These are phyloP conservation scores for Xylaria venustula DNA, from an alignment of 495 filamentous ascomycete genomes.

Conservation along the genomic window DNA sequence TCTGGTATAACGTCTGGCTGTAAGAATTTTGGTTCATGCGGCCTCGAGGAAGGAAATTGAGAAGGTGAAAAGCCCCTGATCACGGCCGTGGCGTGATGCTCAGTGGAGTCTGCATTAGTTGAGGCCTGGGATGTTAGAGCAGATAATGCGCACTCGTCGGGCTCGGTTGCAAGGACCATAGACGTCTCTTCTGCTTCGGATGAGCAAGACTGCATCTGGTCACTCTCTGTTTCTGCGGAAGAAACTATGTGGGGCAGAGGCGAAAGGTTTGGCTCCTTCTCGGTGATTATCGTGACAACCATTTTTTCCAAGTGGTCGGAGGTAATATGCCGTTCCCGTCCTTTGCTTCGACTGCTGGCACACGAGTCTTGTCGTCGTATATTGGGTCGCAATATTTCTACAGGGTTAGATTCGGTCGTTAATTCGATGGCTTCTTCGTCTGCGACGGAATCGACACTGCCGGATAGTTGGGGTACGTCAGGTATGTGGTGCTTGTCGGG, in stretches of 20 bases:
- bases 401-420: conserved; percentile 54
- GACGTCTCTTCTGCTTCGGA: conserved; percentile 30
- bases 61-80: conserved; percentile 86
- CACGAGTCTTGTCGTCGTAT: conserved; percentile 57
- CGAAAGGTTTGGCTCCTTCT: conserved; percentile 64
- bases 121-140: conserved; percentile 1
- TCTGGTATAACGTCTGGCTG: conserved; percentile 40
- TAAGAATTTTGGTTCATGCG: conserved; percentile 24
- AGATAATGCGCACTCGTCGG: conserved; percentile 1
- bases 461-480: conserved; percentile 84
- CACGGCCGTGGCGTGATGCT: conserved; percentile 56
- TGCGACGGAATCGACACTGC: conserved; percentile 79
- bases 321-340: conserved; percentile 86
- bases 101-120: conserved; percentile 11
- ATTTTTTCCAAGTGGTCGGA: conserved; percentile 84
- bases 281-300: conserved; percentile 78
- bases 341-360: conserved; percentile 59
- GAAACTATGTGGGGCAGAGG: conserved; percentile 54
- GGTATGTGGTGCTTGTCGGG: conserved; percentile 32
- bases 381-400: conserved; percentile 58
- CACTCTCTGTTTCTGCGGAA: conserved; percentile 21
- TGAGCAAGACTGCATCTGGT: conserved; percentile 22
- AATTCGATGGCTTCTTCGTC: conserved; percentile 76
- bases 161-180: conserved; percentile 14
- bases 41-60: conserved; percentile 61